Base-by-base conservation (phyloP, 768 basidiomycete species). In the Trametes punicea region DNA sequence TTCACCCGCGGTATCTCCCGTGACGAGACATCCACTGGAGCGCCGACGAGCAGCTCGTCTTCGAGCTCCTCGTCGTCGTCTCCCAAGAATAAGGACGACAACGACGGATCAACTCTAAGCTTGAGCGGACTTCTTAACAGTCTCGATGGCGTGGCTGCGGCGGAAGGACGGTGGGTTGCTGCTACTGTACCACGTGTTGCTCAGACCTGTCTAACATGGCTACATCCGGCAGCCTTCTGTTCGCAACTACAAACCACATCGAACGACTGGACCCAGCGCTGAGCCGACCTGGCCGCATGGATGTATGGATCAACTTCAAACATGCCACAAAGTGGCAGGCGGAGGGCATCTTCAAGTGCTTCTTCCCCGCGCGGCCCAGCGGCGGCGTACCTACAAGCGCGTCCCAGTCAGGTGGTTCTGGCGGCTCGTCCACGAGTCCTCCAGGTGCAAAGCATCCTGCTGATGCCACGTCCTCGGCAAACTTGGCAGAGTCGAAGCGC, bases 161-260 rank as follows among this genome's bases (percentile, higher is more conserved):
- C 87, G 56, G 88, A 92, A 70, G 90, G 90, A 70, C 84, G 90
- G 87, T 90, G 67, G 64, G 88, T 77, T 38, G 2, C 10, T 44
- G 13, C 25, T 13, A 9, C 33, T 15, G 23, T n/a, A 13, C 10
- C 20, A 34, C n/a, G 23, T 31, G 47, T 57, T 36, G 41, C 31
- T 29, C 2, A 52, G 44, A 26, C 4, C 23, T 55, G 45, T 18
- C 47, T 48, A 18, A 56, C 46, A n/a, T 15, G n/a, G 42, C 27
- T 39, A 33, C 38, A 39, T 4, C 44, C 58, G 46, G 50, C 64
- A 86, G 90, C 36, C 79, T 96, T 56, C 77, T 95, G 9, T 94
- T 95, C 70, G 93, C 92, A 50, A 93, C 91, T 6, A 93, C 91
- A 11, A 97, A 97, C 73, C 93, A 96, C 68, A 91, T 93, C 64